These are phyloP conservation scores for Baudoinia panamericana DNA, from an alignment of 495 filamentous ascomycete genomes.

Conservation along the genomic window DNA sequence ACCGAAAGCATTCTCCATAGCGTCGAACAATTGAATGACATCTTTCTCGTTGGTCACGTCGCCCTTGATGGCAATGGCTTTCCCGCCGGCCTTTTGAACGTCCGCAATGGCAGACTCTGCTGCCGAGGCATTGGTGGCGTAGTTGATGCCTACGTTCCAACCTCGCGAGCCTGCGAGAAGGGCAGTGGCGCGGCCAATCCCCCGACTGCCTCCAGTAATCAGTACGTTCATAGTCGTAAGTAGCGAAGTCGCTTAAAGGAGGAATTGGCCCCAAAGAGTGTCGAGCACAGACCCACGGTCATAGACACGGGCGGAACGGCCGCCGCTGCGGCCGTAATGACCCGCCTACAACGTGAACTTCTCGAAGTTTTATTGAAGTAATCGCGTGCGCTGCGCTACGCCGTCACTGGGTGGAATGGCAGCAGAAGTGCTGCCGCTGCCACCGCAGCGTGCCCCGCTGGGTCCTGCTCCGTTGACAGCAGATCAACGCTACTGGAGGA, in stretches of 20 bases:
- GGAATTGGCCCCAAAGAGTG: too few species aligned
- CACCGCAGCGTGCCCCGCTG: constrained; percentile 67
- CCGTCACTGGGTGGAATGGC: too few species aligned
- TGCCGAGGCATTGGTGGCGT: constrained; percentile 4
- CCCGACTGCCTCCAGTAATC: constrained; percentile 12
- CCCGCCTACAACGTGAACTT: too few species aligned
- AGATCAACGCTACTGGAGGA: constrained; percentile 90
- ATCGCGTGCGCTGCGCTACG: too few species aligned
- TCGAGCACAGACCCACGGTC: too few species aligned
- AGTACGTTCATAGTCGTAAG: constrained; percentile 15
- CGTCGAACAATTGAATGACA: constrained; percentile 7
- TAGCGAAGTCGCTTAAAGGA: too few species aligned
- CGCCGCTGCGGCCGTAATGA: too few species aligned
- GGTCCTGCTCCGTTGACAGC: constrained; percentile 62
- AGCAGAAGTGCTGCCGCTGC: constrained; percentile 68
- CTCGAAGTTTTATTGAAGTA: too few species aligned
- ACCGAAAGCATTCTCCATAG: constrained; percentile 8
- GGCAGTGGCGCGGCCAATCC: constrained; percentile 12
- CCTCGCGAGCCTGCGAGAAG: constrained; percentile 4
- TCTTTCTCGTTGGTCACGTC: constrained; percentile 11
- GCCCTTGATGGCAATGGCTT: constrained; percentile 3
- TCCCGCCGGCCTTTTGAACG: constrained; percentile 9
- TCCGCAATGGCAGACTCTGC: constrained; percentile 6
- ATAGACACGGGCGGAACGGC: too few species aligned
- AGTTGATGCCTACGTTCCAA: constrained; percentile 15